Evolutionary conservation across 768 basidiomycete genomes (phyloP).

Genomic region (Coprinopsis marcescibilis): DNA sequence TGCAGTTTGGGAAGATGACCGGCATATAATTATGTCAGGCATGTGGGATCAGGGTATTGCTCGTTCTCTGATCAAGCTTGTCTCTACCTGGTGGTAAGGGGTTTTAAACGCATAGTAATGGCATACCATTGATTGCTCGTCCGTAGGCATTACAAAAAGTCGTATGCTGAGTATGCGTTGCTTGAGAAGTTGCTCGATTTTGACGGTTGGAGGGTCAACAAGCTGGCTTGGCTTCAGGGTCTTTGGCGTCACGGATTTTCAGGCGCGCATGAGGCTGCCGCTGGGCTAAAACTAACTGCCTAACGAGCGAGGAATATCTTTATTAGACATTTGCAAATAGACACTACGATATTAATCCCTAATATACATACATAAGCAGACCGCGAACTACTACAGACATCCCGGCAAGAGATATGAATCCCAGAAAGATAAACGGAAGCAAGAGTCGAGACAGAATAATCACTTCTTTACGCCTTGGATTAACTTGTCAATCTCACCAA

Average conservation of each 20-base stretch:
- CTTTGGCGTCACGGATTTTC: conserved; percentile 51
- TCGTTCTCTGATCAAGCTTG: conserved; percentile 41
- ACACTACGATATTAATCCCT: not conserved
- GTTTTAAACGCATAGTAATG: not conserved
- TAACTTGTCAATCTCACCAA: conserved; percentile 45
- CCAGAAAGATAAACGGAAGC: not conserved
- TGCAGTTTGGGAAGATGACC: conserved; percentile 75
- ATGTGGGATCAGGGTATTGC: conserved; percentile 34
- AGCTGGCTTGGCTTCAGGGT: conserved; percentile 60
- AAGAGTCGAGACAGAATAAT: conserved; percentile 6
- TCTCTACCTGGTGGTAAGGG: conserved; percentile 66
- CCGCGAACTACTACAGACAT: too few species aligned
- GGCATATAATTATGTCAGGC: conserved; percentile 34
- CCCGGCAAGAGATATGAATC: too few species aligned
- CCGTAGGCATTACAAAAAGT: conserved; percentile 53
- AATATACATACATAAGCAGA: not conserved
- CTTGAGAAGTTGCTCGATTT: conserved; percentile 62
- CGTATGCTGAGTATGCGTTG: conserved; percentile 44
- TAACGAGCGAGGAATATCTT: too few species aligned
- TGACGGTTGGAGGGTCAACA: conserved; percentile 49
- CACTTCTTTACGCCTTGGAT: conserved; percentile 33
- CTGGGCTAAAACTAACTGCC: too few species aligned
- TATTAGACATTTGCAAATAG: conserved; percentile 24
- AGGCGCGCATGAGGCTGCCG: conserved; percentile 67
- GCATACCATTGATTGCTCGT: not conserved